These are phyloP conservation scores for Lathyrus tuberosus DNA, from an alignment of 306 rosid species.

Conservation along the genomic window DNA sequence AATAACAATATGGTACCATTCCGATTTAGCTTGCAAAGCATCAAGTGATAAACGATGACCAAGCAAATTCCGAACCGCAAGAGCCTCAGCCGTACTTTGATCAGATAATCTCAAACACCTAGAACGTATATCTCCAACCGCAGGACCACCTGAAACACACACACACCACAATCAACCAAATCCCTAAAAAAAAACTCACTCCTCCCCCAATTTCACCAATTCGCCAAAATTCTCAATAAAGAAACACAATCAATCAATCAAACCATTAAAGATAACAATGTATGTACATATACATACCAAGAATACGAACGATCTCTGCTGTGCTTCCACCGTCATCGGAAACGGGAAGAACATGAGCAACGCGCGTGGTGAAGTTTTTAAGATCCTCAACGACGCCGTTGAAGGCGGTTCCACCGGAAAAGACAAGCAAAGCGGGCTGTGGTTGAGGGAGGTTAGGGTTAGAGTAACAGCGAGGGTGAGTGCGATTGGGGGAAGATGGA, in stretches of 20 bases:
- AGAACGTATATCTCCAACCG: conserved; percentile 96
- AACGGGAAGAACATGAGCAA: conserved; percentile 97
- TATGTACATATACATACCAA: conserved; percentile 46
- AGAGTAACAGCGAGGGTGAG: conserved; percentile 51
- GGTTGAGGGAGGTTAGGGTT: conserved; percentile 44
- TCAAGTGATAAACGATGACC: conserved; percentile 83
- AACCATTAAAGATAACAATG: neutral
- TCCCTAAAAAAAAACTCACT: neutral
- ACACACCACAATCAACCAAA: conserved; percentile 14
- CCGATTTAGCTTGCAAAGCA: conserved; percentile 67
- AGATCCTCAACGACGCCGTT: conserved; percentile 92
- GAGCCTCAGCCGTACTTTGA: conserved; percentile 83
- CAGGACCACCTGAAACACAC: conserved; percentile 77
- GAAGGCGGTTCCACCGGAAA: conserved; percentile 94
- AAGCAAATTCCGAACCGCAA: conserved; percentile 82
- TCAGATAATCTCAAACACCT: conserved; percentile 90
- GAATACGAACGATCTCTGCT: conserved; percentile 95
- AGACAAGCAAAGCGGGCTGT: conserved; percentile 77
- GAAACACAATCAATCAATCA: conserved; percentile 1
- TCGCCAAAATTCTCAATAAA: neutral
- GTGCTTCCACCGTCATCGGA: conserved; percentile 98
- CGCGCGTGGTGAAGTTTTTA: conserved; percentile 73
- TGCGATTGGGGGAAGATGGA: conserved; percentile 41
- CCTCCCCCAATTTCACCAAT: neutral
- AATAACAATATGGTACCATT: conserved; percentile 54